These are phyloP conservation scores for Trypanosomatidae sp. DNA, from an alignment of 208 protist genomes.

Conservation along the genomic window DNA sequence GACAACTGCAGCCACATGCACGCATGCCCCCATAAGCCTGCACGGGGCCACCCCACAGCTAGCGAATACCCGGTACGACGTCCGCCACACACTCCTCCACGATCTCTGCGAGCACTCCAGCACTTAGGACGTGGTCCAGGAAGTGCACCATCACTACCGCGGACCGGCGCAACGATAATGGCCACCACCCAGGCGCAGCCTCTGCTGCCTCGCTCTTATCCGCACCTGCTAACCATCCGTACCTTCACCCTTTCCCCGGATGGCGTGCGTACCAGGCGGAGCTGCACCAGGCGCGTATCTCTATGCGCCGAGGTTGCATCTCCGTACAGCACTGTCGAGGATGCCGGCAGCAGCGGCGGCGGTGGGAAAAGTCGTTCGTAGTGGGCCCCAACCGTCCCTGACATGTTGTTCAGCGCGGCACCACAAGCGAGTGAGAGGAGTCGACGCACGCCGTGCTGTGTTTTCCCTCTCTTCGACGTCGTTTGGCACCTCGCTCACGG, in stretches of 20 bases:
- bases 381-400: not conserved
- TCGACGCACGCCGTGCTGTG: not conserved
- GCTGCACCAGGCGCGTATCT: not conserved
- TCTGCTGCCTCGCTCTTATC: not conserved
- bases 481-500: not conserved
- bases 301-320: not conserved
- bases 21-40: not conserved
- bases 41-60: not conserved
- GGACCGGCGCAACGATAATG: not conserved
- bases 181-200: not conserved
- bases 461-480: not conserved
- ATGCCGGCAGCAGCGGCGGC: not conserved
- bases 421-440: not conserved
- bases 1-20: not conserved
- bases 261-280: not conserved
- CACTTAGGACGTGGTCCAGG: not conserved
- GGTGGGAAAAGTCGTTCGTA: not conserved
- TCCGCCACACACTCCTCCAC: not conserved
- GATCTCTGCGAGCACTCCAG: not conserved
- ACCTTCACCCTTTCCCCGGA: not conserved
- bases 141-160: not conserved
- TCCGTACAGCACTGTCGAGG: not conserved
- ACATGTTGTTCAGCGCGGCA: not conserved
- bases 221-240: not conserved
- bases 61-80: not conserved